Evolutionary conservation across 2,329 filamentous ascomycete genomes (phyloP).

Genomic region (Leptographium lundbergii): DNA sequence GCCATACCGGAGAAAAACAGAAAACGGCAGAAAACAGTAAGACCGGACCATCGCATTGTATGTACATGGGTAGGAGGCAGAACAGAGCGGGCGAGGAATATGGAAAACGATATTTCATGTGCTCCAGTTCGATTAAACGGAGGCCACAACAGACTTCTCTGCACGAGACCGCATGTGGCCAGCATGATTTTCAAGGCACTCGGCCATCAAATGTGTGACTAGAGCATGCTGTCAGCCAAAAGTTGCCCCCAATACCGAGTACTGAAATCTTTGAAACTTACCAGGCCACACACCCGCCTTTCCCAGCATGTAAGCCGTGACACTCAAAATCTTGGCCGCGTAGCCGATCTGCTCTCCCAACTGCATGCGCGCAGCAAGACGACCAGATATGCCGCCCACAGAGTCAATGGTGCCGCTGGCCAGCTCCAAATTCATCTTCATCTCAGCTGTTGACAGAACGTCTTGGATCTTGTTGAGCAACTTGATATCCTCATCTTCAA

Average conservation of each 20-base stretch:
- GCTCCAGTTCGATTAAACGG: neutral
- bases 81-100: neutral
- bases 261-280: constrained; percentile 29
- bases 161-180: constrained; percentile 37
- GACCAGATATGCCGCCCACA: constrained; percentile 33
- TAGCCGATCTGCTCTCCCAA: constrained; percentile 58
- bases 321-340: constrained; percentile 69
- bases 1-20: neutral
- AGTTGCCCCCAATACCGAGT: neutral
- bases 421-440: constrained; percentile 56
- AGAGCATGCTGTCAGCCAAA: constrained; percentile 7
- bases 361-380: constrained; percentile 28
- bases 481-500: constrained; percentile 86
- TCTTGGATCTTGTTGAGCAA: constrained; percentile 71
- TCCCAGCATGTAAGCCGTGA: constrained; percentile 78
- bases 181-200: constrained; percentile 42
- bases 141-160: constrained; percentile 35
- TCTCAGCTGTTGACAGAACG: constrained; percentile 63
- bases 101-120: neutral
- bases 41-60: neutral
- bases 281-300: constrained; percentile 88
- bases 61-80: neutral
- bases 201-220: constrained; percentile 42
- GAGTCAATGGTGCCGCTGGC: constrained; percentile 25
- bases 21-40: neutral